Evolutionary conservation across 768 basidiomycete species (phyloP).

Genomic region (Boletellus emodensis): DNA sequence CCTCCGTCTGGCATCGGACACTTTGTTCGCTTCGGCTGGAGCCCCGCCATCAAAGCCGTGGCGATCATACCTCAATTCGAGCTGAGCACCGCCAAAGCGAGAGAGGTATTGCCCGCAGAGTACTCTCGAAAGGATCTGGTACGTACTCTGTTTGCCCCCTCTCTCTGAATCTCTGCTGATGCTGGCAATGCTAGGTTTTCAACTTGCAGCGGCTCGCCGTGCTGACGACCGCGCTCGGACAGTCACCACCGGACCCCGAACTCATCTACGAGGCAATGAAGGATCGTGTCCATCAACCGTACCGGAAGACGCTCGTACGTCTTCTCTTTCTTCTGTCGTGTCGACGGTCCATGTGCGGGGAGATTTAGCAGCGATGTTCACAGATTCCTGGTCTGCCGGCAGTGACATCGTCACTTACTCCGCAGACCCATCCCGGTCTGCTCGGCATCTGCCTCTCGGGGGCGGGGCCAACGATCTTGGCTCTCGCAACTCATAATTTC

Average conservation of each 20-base stretch:
- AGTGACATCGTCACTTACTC: conserved; percentile 86
- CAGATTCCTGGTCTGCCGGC: conserved; percentile 96
- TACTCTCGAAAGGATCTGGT: conserved; percentile 94
- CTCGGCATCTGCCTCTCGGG: conserved; percentile 97
- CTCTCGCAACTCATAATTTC: conserved; percentile 83
- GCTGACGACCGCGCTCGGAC: conserved; percentile 87
- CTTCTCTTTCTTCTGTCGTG: neutral
- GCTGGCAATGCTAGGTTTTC: conserved; percentile 66
- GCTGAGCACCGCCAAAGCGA: conserved; percentile 91
- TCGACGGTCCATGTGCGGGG: neutral
- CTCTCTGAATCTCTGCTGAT: neutral
- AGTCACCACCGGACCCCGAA: conserved; percentile 87
- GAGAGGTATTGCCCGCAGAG: conserved; percentile 76
- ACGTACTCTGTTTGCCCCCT: conserved; percentile 1
- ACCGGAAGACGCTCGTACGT: conserved; percentile 80
- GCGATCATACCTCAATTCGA: conserved; percentile 96
- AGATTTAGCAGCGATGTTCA: neutral
- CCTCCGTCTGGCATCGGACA: conserved; percentile 93
- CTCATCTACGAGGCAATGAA: conserved; percentile 99
- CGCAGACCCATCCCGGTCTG: conserved; percentile 86
- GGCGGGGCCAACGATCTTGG: conserved; percentile 95
- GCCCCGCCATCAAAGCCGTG: conserved; percentile 78
- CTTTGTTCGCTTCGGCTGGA: conserved; percentile 88
- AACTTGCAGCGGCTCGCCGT: conserved; percentile 96
- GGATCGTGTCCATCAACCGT: conserved; percentile 96